phyloP scores from a whole-genome alignment of 495 filamentous ascomycete genomes.

The Neurospora sublineolata region DNA sequence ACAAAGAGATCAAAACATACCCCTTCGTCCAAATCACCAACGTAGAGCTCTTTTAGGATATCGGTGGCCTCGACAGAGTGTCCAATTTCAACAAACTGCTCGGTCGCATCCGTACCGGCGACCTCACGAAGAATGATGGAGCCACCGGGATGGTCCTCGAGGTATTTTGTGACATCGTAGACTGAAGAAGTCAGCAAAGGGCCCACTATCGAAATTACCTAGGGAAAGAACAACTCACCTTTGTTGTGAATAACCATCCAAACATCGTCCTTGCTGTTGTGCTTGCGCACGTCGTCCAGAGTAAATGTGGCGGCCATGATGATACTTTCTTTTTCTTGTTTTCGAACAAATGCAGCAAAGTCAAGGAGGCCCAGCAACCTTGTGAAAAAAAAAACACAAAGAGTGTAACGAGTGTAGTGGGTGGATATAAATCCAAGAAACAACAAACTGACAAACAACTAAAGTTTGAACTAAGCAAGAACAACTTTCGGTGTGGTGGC shows the following conservation, averaged over 20 bases:
- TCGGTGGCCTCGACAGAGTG: conserved; percentile 43
- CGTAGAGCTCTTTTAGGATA: conserved; percentile 12
- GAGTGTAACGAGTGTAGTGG: neutral
- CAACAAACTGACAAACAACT: neutral
- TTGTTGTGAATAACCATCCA: conserved; percentile 50
- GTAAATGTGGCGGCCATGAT: conserved; percentile 20
- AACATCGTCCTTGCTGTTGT: conserved; percentile 42
- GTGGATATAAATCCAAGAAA: neutral
- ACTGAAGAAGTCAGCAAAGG: conserved; percentile 24
- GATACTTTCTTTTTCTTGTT: neutral
- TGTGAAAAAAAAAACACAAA: neutral
- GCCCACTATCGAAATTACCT: neutral
- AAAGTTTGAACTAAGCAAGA: neutral
- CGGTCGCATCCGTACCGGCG: conserved; percentile 46
- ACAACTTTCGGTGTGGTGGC: neutral
- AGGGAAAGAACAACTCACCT: conserved; percentile 20
- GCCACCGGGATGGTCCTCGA: conserved; percentile 51
- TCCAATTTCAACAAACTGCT: conserved; percentile 46
- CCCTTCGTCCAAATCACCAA: conserved; percentile 17
- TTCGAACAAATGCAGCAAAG: neutral
- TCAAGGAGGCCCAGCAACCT: neutral
- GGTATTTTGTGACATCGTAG: conserved; percentile 47
- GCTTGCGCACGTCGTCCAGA: conserved; percentile 38
- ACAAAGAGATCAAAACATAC: neutral
- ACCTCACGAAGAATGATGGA: conserved; percentile 41